These are phyloP conservation scores for Excoecaria cochinchinensis DNA, from an alignment of 345 rosid genomes.

Conservation along the genomic window DNA sequence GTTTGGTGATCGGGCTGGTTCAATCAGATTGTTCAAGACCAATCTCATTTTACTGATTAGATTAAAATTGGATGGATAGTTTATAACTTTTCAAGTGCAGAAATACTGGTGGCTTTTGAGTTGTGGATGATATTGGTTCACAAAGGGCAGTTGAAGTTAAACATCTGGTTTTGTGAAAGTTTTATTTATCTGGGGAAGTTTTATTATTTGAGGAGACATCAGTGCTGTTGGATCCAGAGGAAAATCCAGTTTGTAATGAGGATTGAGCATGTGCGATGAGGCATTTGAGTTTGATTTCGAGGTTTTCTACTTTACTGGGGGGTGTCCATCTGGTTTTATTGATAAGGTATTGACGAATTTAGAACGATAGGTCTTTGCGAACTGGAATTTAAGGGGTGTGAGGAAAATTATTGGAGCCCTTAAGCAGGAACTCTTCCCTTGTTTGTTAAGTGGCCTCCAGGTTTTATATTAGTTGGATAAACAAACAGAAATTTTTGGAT, in stretches of 20 bases:
- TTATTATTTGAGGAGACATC: constrained; percentile 13
- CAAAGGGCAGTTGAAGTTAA: constrained; percentile 16
- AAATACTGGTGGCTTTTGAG: constrained; percentile 20
- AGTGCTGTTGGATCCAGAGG: constrained; percentile 16
- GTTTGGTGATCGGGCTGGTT: constrained; percentile 45
- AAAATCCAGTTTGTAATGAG: background rate
- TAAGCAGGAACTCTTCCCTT: constrained; percentile 22
- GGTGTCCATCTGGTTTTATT: constrained; percentile 17
- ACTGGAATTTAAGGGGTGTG: background rate
- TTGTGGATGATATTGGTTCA: constrained; percentile 32
- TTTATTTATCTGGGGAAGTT: constrained; percentile 12
- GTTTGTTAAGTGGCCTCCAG: constrained; percentile 18
- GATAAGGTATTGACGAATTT: constrained; percentile 14
- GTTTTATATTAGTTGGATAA: constrained; percentile 5
- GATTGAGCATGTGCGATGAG: constrained; percentile 12
- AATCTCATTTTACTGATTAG: constrained; percentile 26
- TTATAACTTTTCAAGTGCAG: constrained; percentile 29
- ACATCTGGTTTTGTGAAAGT: constrained; percentile 16
- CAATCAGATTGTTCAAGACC: constrained; percentile 28
- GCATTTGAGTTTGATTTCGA: constrained; percentile 19
- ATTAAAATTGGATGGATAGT: constrained; percentile 29
- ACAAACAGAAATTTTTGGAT: background rate
- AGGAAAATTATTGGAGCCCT: constrained; percentile 11
- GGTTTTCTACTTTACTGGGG: constrained; percentile 11
- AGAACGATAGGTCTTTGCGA: constrained; percentile 11